phyloP scores from a whole-genome alignment of 169 alveolate genomes.

The Plasmodium billcollinsi region DNA sequence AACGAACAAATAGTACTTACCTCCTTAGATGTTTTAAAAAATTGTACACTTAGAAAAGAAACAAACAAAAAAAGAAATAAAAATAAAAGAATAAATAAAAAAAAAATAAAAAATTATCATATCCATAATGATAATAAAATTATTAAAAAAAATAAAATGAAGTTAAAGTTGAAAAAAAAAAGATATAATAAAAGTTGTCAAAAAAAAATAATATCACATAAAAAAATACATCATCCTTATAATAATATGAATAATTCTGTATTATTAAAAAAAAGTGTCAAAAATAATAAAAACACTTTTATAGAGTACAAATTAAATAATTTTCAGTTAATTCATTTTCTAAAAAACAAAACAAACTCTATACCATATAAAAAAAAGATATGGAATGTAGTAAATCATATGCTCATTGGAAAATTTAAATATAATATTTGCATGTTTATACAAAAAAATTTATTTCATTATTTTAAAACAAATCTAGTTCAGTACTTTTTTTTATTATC shows the following conservation, averaged over 20 bases:
- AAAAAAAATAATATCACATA: not conserved
- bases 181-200: not conserved
- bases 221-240: no score
- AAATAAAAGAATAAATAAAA: no score
- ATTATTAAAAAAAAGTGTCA: no score
- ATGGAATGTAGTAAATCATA: slow-evolving; percentile 44
- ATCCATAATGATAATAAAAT: no score
- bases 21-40: no score
- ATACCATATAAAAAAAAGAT: slow-evolving; percentile 40
- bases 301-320: slow-evolving; percentile 35
- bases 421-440: slow-evolving; percentile 30
- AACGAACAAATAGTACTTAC: no score
- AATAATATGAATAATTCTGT: not conserved
- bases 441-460: slow-evolving; percentile 49
- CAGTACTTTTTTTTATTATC: slow-evolving; percentile 55
- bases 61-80: no score
- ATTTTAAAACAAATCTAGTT: slow-evolving; percentile 61
- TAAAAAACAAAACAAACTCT: slow-evolving; percentile 52
- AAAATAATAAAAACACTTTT: not conserved
- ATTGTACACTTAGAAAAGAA: no score
- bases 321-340: slow-evolving; percentile 35
- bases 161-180: not conserved
- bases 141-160: not conserved
- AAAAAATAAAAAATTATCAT: no score
- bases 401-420: slow-evolving; percentile 46